These are phyloP conservation scores for Linum tenue DNA, from an alignment of 345 rosid species.

Conservation along the genomic window DNA sequence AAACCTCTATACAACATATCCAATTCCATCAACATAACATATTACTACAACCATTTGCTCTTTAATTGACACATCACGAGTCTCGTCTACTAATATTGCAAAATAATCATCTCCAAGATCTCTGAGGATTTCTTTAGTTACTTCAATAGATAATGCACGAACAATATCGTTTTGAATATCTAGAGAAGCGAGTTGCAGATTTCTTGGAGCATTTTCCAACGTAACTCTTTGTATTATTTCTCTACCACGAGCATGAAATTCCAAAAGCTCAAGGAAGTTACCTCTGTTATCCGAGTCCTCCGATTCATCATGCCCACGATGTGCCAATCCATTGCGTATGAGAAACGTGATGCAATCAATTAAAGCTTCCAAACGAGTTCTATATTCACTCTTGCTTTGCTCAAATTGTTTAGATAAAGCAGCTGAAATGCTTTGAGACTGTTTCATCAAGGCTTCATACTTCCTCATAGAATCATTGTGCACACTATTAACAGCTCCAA, in stretches of 20 bases:
- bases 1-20: conserved; percentile 1
- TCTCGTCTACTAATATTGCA: conserved; percentile 10
- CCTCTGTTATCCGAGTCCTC: background rate
- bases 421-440: background rate
- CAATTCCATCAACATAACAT: conserved; percentile 9
- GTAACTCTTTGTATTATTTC: background rate
- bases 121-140: background rate
- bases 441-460: background rate
- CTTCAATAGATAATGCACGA: background rate
- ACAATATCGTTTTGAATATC: background rate
- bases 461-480: background rate
- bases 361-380: conserved; percentile 2
- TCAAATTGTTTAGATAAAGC: background rate
- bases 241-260: conserved; percentile 5
- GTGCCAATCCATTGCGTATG: conserved; percentile 6
- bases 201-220: background rate
- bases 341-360: conserved; percentile 5
- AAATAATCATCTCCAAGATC: conserved; percentile 9
- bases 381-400: background rate
- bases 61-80: conserved; percentile 3
- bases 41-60: conserved; percentile 2
- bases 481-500: conserved; percentile 1
- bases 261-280: background rate
- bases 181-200: background rate
- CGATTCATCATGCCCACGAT: conserved; percentile 3